Conservation (phyloP, 768 basidiomycete species). For the Daedalea quercina region DNA sequence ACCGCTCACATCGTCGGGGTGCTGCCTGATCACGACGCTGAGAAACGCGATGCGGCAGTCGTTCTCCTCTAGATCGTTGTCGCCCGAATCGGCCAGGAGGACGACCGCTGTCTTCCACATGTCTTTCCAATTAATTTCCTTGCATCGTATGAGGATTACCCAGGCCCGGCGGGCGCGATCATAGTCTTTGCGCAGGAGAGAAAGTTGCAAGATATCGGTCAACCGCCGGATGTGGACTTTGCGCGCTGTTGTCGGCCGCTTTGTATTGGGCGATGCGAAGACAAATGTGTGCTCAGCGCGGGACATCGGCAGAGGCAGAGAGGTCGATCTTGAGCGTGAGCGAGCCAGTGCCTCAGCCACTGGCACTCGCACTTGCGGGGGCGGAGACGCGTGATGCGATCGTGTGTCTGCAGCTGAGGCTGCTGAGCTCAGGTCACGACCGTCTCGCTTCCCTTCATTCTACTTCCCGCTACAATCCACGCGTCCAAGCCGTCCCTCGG, state of each 20-base stretch:
- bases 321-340: neutral
- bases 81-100: constrained; percentile 33
- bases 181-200: constrained; percentile 60
- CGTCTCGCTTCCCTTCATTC: no score
- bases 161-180: constrained; percentile 62
- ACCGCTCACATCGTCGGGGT: constrained; percentile 52
- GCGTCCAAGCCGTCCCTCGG: no score
- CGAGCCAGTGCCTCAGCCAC: neutral
- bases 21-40: constrained; percentile 64
- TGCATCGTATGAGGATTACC: constrained; percentile 69
- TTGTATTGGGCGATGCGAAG: constrained; percentile 52
- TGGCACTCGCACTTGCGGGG: no score
- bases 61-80: constrained; percentile 16
- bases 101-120: constrained; percentile 67
- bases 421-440: no score
- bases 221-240: constrained; percentile 70
- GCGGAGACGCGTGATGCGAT: neutral
- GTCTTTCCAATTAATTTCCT: constrained; percentile 67
- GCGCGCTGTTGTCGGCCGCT: constrained; percentile 45
- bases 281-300: constrained; percentile 41
- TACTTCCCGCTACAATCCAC: no score
- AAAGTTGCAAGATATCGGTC: constrained; percentile 67
- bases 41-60: constrained; percentile 50
- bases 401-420: neutral
- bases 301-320: constrained; percentile 6